phyloP scores from a whole-genome alignment of 2,329 filamentous ascomycete species.

The Xylaria sp. region DNA sequence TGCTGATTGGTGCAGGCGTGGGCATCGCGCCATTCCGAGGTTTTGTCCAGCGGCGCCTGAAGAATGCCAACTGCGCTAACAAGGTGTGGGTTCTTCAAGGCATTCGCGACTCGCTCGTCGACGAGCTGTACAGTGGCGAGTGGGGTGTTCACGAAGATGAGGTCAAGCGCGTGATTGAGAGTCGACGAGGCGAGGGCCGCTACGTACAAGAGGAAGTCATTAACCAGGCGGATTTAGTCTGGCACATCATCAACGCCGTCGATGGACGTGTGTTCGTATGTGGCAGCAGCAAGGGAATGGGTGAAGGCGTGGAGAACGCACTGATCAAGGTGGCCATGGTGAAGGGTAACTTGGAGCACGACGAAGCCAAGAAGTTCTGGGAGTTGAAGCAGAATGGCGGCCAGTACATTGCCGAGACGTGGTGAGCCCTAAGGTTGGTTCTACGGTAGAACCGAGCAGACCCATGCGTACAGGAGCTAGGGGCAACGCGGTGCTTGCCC shows the following conservation, averaged over 20 bases:
- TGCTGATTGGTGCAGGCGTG: constrained; percentile 92
- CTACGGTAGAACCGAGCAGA: not conserved
- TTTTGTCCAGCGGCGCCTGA: constrained; percentile 73
- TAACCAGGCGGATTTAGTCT: constrained; percentile 90
- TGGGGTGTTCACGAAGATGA: constrained; percentile 90
- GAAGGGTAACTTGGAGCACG: constrained; percentile 78
- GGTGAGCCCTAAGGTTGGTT: constrained; percentile 40
- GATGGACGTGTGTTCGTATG: constrained; percentile 96
- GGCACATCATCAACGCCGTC: constrained; percentile 95
- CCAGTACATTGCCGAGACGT: constrained; percentile 88
- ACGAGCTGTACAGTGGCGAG: constrained; percentile 94
- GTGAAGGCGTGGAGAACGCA: constrained; percentile 86
- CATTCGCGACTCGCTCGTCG: constrained; percentile 69
- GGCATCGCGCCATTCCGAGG: constrained; percentile 96
- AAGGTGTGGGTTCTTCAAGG: constrained; percentile 37
- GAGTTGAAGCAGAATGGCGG: constrained; percentile 82
- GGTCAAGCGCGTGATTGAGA: constrained; percentile 77
- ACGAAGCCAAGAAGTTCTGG: constrained; percentile 87
- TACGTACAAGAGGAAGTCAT: constrained; percentile 96
- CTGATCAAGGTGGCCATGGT: constrained; percentile 86
- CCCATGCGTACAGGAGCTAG: not conserved
- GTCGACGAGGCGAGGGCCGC: constrained; percentile 67
- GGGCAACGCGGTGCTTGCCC: not conserved
- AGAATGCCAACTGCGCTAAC: constrained; percentile 35
- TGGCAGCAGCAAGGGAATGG: constrained; percentile 93